phyloP scores from a whole-genome alignment of 2,329 filamentous ascomycete genomes.

The Clathrospora elynae region DNA sequence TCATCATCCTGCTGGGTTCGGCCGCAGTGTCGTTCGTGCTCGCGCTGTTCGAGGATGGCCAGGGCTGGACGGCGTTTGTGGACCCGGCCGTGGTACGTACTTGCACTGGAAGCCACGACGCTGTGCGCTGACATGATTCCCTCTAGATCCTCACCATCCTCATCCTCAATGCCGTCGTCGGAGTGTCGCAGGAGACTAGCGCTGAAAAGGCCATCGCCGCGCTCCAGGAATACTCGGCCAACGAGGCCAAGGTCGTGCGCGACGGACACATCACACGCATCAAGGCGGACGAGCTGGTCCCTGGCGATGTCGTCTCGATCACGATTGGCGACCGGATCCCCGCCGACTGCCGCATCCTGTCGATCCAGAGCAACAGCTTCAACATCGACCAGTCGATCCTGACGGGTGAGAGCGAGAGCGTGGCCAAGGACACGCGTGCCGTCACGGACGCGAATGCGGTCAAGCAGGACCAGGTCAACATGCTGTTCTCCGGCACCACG shows the following conservation, averaged over 20 bases:
- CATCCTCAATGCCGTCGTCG: constrained; percentile 94
- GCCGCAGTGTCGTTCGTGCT: constrained; percentile 92
- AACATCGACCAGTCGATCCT: constrained; percentile 95
- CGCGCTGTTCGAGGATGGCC: constrained; percentile 88
- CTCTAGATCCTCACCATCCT: constrained; percentile 92
- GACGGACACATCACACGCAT: constrained; percentile 79
- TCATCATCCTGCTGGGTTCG: constrained; percentile 90
- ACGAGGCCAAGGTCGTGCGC: constrained; percentile 91
- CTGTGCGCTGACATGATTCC: constrained; percentile 19
- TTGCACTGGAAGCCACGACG: neutral
- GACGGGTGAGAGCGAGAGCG: constrained; percentile 96
- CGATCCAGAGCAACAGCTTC: constrained; percentile 97
- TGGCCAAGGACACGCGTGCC: constrained; percentile 75
- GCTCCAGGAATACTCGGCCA: constrained; percentile 97
- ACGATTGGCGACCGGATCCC: constrained; percentile 91
- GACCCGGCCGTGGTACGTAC: constrained; percentile 86
- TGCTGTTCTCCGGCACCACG: constrained; percentile 97
- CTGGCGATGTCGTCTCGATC: constrained; percentile 87
- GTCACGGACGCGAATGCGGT: constrained; percentile 83
- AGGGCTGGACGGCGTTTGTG: constrained; percentile 96
- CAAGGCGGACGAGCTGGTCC: constrained; percentile 96
- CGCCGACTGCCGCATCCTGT: constrained; percentile 87
- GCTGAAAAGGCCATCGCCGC: constrained; percentile 98
- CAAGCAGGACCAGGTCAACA: constrained; percentile 96
- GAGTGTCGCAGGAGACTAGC: constrained; percentile 97